phyloP scores from a whole-genome alignment of 208 protist genomes.

The Borovskyia barvae region DNA sequence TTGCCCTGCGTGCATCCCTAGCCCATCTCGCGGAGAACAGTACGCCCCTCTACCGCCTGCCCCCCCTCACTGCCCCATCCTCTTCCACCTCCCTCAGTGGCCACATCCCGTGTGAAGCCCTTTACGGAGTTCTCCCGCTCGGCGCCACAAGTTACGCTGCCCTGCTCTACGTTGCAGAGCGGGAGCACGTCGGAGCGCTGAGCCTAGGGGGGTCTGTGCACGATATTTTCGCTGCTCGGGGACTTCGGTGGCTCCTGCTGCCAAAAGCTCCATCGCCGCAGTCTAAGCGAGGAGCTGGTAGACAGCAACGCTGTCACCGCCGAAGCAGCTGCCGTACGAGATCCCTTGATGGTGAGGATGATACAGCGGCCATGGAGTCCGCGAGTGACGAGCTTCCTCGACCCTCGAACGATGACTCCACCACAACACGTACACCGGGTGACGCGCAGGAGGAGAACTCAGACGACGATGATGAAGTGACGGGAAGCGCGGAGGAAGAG shows the following conservation, averaged over 20 bases:
- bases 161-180: conserved; percentile 60
- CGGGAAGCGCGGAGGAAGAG: conserved; percentile 3
- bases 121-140: conserved; percentile 75
- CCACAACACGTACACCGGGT: too few species aligned
- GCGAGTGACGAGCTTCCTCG: too few species aligned
- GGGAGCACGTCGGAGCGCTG: conserved; percentile 34
- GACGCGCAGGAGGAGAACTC: too few species aligned
- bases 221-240: conserved; percentile 48
- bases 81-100: conserved; percentile 11
- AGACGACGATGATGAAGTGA: neutral
- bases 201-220: conserved; percentile 12
- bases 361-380: too few species aligned
- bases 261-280: conserved; percentile 21
- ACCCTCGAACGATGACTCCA: too few species aligned
- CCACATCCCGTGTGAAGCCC: conserved; percentile 40
- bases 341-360: too few species aligned
- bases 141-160: conserved; percentile 37
- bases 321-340: neutral
- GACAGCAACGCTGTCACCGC: neutral
- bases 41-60: conserved; percentile 8
- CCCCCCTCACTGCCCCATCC: too few species aligned
- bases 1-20: conserved; percentile 19
- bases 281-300: neutral
- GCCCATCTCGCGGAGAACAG: conserved; percentile 16
- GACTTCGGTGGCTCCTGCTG: conserved; percentile 52